Evolutionary conservation across 2,329 filamentous ascomycete genomes (phyloP).

Genomic region (Xylariales sp.): DNA sequence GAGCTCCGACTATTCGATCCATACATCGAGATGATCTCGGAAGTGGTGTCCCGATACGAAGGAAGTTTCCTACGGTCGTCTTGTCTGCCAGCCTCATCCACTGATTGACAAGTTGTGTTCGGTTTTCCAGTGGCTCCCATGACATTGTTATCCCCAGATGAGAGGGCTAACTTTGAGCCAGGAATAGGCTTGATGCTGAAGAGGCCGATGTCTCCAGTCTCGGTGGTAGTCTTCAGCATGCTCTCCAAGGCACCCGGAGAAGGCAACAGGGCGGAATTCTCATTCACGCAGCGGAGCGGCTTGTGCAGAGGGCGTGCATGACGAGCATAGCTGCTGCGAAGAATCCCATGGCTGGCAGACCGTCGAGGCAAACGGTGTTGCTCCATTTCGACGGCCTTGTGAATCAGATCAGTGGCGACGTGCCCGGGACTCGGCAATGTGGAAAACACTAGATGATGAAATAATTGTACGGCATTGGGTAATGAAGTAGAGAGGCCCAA

Average conservation of each 20-base stretch:
- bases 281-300: conserved; percentile 39
- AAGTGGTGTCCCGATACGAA: conserved; percentile 46
- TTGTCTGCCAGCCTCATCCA: conserved; percentile 27
- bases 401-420: background rate
- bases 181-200: conserved; percentile 49
- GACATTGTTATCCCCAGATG: conserved; percentile 23
- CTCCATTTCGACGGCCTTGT: background rate
- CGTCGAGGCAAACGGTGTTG: conserved; percentile 24
- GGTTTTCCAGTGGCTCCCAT: conserved; percentile 23
- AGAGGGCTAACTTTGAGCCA: conserved; percentile 14
- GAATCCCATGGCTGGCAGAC: conserved; percentile 27
- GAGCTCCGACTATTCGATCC: conserved; percentile 45
- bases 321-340: conserved; percentile 18
- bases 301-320: conserved; percentile 27
- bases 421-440: background rate
- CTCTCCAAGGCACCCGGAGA: conserved; percentile 54
- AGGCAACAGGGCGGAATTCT: conserved; percentile 37
- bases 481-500: conserved; percentile 7
- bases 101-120: conserved; percentile 25
- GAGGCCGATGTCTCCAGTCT: conserved; percentile 60
- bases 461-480: background rate
- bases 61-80: conserved; percentile 42
- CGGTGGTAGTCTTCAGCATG: conserved; percentile 62
- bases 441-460: conserved; percentile 1
- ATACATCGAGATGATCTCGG: conserved; percentile 54